Base-by-base conservation (phyloP, 148 eudicot genomes). In the Arbutus unedo region DNA sequence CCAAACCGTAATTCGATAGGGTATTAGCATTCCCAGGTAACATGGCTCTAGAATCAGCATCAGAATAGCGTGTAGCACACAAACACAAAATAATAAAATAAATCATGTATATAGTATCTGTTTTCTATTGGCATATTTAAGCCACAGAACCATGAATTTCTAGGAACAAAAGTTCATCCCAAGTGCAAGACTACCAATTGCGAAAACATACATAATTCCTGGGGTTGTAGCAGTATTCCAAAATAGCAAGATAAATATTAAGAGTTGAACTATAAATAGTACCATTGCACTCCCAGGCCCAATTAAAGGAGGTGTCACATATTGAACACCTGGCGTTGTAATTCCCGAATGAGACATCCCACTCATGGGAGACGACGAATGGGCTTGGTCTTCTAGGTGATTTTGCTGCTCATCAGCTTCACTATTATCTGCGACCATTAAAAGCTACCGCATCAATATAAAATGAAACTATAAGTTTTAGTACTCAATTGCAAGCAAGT, bases 351-450 rank as follows among this genome's bases (percentile, higher is more conserved):
- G 87, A 81, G 86, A 79, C 54, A 85, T 82, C 64, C 86, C 91
- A 43, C 80, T 73, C 60, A 62, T 75, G 6, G 88, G 77, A 74
- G 92, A 83, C 73, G 88, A 84, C 21, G 86, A 87, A 23, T 87
- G 87, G 76, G 79, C 67, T 47, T 78, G 84, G 15, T 86, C 25
- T 76, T 89, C 91, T 13, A 86, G 67, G 74, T 87, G 86, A 54
- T 87, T 82, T 85, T 89, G 92, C 79, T 81, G 89, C 77, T 89
- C 92, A 78, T 87, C 90, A 68, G 83, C 87, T 87, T 91, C 90
- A 49, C 88, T 85, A 57, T 89, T 87, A 85, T 89, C 94, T 92
- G 88, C 81, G 45, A 84, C 57, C 71, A 81, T 23, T 59, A 21
- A 79, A 41, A 15, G 8, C 8, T 41, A 43, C 48, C 74, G 5